Conservation (phyloP, 805 yeast species). For the Cyberlindnera mississippiensis region DNA sequence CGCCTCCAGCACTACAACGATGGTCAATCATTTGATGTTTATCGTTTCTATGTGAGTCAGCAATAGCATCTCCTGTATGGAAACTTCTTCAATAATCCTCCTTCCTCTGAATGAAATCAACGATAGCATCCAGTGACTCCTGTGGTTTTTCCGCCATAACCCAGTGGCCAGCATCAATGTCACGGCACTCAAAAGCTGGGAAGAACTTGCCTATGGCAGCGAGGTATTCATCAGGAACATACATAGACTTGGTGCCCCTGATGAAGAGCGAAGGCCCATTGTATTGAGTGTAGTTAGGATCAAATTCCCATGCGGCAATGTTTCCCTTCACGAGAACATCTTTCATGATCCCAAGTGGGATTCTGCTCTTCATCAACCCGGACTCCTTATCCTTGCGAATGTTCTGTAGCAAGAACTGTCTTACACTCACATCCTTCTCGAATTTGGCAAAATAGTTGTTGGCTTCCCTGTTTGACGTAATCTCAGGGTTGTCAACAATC, state of each 20-base stretch:
- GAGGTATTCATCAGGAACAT: constrained; percentile 78
- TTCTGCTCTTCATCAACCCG: constrained; percentile 32
- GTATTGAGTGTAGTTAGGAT: constrained; percentile 49
- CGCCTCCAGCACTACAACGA: no score
- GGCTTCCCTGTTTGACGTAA: constrained; percentile 59
- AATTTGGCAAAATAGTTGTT: constrained; percentile 57
- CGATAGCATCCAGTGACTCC: constrained; percentile 61
- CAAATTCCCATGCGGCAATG: constrained; percentile 76
- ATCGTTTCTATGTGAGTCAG: no score
- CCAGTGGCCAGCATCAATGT: constrained; percentile 90
- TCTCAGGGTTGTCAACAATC: constrained; percentile 44
- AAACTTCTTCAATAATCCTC: constrained; percentile 30
- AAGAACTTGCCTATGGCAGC: constrained; percentile 71
- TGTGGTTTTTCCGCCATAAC: constrained; percentile 80
- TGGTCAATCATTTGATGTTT: no score
- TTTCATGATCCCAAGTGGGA: constrained; percentile 71
- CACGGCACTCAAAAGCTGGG: constrained; percentile 71
- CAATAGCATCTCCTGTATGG: no score
- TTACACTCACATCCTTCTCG: constrained; percentile 55
- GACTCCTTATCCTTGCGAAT: constrained; percentile 41
- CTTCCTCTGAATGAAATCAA: constrained; percentile 54
- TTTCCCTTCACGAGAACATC: constrained; percentile 60
- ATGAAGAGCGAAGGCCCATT: constrained; percentile 73
- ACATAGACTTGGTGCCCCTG: constrained; percentile 71
- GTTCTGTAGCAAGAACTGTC: constrained; percentile 78